Evolutionary conservation across 129 eudicot genomes (phyloP), one percentile per base, ranked within the genome.

Genomic region (Lactuca saligna): DNA sequence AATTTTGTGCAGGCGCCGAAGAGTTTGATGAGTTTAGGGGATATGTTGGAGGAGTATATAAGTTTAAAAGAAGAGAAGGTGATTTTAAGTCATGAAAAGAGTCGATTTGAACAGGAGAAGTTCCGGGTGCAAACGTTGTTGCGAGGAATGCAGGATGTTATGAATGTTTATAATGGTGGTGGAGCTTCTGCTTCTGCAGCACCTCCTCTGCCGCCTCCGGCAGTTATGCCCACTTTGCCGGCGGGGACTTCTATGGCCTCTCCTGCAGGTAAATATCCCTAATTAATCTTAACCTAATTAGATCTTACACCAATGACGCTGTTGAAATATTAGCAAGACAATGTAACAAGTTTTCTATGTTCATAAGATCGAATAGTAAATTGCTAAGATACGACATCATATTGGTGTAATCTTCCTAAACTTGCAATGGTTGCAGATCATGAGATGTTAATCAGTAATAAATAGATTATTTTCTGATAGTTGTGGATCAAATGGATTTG

Each of bases 31-130:
- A 87, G 85, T 55, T 81, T 93, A 62, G 89, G 83, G 25, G 96
- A 71, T 25, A 86, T 93, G 68, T 71, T 93, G 78, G 90, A 93
- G 15, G 98, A 89, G 71, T 93, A 93, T 57, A 87, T 93, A 5
- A 50, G 83, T 34, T 62, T 93, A 54, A 93, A 93, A 87, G 97
- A 81, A 71, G 91, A 82, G 65, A 93, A 83, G 25, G 85, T 93
- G 62, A 61, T 78, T 38, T 4, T 93, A 38, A 87, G 76, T 54
- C 90, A 89, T 4, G 97, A 89, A 48, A 88, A 79, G 71, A 63
- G 42, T 3, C 73, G 88, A 8, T 48, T 93, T 49, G 98, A 89
- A 5, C 97, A 89, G 59, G 98, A 93, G 61, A 84, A 79, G 54
- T 25, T 75, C 17, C 71, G 87, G 75, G 82, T 93, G 13, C 90